Evolutionary conservation across 495 filamentous ascomycete genomes (phyloP).

Genomic region (Penicillium turbatum): DNA sequence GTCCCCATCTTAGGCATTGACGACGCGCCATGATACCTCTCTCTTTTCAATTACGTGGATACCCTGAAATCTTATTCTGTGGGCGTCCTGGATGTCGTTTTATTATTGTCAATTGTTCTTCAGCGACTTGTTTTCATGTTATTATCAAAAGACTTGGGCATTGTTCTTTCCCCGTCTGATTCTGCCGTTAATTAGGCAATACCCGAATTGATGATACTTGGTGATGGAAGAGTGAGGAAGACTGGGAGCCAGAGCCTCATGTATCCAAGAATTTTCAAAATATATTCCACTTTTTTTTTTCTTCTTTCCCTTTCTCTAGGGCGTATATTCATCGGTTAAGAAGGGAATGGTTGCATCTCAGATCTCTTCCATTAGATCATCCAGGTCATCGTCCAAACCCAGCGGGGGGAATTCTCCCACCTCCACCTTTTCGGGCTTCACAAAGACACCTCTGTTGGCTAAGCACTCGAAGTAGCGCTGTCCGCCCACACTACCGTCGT

Average conservation of each 20-base stretch:
- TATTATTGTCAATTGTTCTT: constrained; percentile 15
- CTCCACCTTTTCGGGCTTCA: constrained; percentile 84
- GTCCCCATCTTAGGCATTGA: constrained; percentile 9
- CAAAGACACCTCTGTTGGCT: constrained; percentile 76
- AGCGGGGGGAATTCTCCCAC: constrained; percentile 76
- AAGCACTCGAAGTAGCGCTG: constrained; percentile 70
- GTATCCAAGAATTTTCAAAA: not conserved
- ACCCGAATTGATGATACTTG: constrained; percentile 14
- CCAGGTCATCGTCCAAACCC: constrained; percentile 50
- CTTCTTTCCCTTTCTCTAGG: too few relatives aligned
- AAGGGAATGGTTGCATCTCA: constrained; percentile 28
- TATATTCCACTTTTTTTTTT: not conserved
- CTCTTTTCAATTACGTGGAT: constrained; percentile 7
- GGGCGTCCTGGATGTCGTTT: constrained; percentile 7
- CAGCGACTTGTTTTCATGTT: constrained; percentile 27
- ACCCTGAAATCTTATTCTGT: not conserved
- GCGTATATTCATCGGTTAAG: too few relatives aligned
- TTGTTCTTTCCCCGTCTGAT: constrained; percentile 10
- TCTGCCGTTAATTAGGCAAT: constrained; percentile 5
- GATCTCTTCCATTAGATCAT: constrained; percentile 87
- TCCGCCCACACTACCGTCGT: constrained; percentile 79
- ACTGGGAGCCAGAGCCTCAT: not conserved
- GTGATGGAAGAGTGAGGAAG: constrained; percentile 1
- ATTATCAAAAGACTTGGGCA: constrained; percentile 19
- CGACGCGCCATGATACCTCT: constrained; percentile 22